These are phyloP conservation scores for Lentithecium fluviatile DNA, from an alignment of 495 filamentous ascomycete genomes.

Conservation along the genomic window DNA sequence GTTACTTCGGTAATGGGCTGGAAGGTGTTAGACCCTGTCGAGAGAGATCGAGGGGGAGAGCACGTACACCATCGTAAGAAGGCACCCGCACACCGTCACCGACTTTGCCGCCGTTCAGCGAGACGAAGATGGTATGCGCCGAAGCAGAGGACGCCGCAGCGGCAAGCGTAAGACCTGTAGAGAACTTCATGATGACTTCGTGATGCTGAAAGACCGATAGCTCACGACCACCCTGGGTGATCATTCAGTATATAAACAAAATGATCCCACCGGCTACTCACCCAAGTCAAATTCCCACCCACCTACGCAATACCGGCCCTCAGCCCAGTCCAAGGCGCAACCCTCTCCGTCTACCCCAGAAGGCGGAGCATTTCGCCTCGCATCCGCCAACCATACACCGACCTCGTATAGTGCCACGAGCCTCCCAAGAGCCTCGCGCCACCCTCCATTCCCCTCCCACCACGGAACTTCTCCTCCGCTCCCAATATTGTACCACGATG, in stretches of 20 bases:
- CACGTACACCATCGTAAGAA: background rate
- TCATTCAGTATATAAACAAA: too few species aligned
- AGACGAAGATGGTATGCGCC: conserved; percentile 38
- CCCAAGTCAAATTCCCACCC: background rate
- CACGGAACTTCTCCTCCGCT: background rate
- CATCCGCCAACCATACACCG: conserved; percentile 12
- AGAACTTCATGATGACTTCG: conserved; percentile 28
- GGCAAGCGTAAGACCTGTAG: conserved; percentile 12
- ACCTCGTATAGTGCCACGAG: conserved; percentile 15
- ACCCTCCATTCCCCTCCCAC: background rate
- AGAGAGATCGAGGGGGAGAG: background rate
- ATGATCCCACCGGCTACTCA: too few species aligned
- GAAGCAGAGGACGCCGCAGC: conserved; percentile 33
- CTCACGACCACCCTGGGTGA: background rate
- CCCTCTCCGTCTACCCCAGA: background rate
- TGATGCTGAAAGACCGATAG: background rate
- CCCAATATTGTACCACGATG: background rate
- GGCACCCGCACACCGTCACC: conserved; percentile 48
- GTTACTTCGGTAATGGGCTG: conserved; percentile 52
- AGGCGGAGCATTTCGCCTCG: background rate
- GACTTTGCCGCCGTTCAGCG: conserved; percentile 49
- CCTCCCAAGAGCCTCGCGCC: background rate
- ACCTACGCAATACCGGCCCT: background rate
- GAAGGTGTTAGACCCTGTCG: background rate
- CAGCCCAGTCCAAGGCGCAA: background rate